Base-by-base conservation (phyloP, 352 stramenopile species). In the Elongisporangium senticosum region DNA sequence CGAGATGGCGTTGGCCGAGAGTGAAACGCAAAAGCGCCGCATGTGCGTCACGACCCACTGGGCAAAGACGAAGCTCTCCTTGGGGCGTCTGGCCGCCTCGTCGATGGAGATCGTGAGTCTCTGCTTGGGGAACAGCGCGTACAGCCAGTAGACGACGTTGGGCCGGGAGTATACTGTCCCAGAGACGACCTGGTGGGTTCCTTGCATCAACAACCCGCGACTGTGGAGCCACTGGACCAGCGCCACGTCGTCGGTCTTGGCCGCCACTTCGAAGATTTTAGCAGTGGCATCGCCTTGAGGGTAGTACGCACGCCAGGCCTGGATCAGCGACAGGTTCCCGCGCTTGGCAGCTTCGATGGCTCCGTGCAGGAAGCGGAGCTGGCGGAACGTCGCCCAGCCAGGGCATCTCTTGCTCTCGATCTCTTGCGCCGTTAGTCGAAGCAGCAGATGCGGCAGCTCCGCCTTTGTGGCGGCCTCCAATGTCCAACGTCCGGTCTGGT, bases 61-160 rank as follows among this genome's bases (percentile, higher is more conserved):
- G 26, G 84, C 65, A 15, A 77, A 65, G 5, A 65, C n/a, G 4
- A 89, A 63, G 53, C 84, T 69, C 0, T 75, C 77, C 19, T 75
- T 83, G 33, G 33, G 33, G 10, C 33, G 33, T 22, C 64, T 79
- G 17, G 79, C 79, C 3, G 79, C 76, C 7, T 71, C 49, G 21
- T 82, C 69, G 64, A 89, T 81, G 1, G 79, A 74, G 11, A 67
- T 61, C 2, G 61, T 74, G 53, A 67, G 74, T 22, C 72, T 67
- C 55, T 84, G 72, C 0, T 3, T 67, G 24, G 72, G 54, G 57
- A 75, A 28, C 33, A 55, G 33, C 33, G 10, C 51, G 26, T 81
- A 67, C 11, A 81, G 60, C 63, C 72, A 81, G 26, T 61, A 11
- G 17, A 84, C 63, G 13, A 82, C 63, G 14, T 67, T 56, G 39